Conservation (phyloP, 805 yeast genomes). For the Candida vaughaniae region DNA sequence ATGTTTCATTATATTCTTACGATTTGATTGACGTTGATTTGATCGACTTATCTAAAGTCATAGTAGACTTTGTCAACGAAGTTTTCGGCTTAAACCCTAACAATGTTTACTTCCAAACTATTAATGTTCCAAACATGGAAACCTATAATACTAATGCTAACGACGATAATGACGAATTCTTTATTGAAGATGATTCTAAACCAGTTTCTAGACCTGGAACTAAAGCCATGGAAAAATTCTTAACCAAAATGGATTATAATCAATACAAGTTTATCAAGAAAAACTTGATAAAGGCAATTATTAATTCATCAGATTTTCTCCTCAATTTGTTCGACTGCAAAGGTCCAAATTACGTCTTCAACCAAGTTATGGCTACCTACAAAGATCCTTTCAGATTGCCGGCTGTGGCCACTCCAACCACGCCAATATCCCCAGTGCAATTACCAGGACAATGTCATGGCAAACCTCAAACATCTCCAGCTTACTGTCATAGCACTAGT, state of each 20-base stretch:
- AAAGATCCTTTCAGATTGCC: constrained; percentile 11
- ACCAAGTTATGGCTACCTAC: constrained; percentile 16
- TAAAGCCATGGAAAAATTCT: background rate
- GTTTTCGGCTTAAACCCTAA: constrained; percentile 19
- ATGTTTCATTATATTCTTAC: constrained; percentile 47
- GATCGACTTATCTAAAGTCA: constrained; percentile 28
- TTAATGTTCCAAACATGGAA: constrained; percentile 14
- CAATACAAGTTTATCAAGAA: constrained; percentile 24
- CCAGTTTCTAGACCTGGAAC: background rate
- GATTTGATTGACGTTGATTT: constrained; percentile 39
- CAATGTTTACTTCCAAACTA: constrained; percentile 23
- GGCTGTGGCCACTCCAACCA: constrained; percentile 6
- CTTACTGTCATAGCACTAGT: background rate
- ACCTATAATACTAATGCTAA: constrained; percentile 4
- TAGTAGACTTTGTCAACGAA: constrained; percentile 33
- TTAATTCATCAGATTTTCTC: constrained; percentile 27
- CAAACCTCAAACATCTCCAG: background rate
- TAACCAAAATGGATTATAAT: constrained; percentile 12
- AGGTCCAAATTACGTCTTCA: constrained; percentile 30
- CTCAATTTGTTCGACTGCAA: constrained; percentile 24
- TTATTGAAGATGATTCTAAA: constrained; percentile 7
- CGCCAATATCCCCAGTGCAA: constrained; percentile 5
- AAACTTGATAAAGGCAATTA: constrained; percentile 24
- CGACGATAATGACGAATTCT: constrained; percentile 10
- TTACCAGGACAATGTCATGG: background rate